Conservation (phyloP, 306 rosid genomes). For the Cicer bijugum region DNA sequence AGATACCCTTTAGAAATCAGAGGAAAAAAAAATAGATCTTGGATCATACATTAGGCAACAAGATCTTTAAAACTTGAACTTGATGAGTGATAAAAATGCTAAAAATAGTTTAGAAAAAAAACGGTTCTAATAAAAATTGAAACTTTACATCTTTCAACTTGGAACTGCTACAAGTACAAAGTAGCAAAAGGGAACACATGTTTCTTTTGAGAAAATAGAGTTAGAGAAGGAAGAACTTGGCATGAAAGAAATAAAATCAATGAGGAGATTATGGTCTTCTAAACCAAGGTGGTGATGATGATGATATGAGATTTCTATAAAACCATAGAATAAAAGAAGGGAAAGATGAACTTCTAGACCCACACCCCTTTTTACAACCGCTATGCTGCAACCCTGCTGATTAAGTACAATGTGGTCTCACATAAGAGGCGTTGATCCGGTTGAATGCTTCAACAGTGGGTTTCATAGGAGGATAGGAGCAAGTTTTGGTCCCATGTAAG, state of each 20-base stretch:
- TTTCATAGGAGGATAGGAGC: conserved; percentile 10
- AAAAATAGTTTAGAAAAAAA: not conserved
- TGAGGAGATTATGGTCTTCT: not conserved
- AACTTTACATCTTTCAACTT: not conserved
- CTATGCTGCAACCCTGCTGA: not conserved
- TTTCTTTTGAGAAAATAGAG: not conserved
- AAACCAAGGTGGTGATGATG: not conserved
- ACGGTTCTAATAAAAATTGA: not conserved
- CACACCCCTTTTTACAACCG: not conserved
- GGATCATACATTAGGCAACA: not conserved
- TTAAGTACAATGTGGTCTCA: not conserved
- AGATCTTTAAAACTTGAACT: conserved; percentile 9
- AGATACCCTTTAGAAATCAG: not conserved
- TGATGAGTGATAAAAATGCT: conserved; percentile 1
- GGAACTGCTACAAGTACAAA: not conserved
- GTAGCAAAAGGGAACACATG: not conserved
- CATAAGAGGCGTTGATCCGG: not conserved
- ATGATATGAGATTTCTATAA: not conserved
- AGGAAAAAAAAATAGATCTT: not conserved
- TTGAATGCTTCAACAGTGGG: not conserved
- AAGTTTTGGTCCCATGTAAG: conserved; percentile 1
- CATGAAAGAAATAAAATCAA: not conserved
- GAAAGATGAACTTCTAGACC: conserved; percentile 7
- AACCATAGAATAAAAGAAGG: not conserved
- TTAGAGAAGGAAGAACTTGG: not conserved